phyloP scores from a whole-genome alignment of 192 early-diverging fungal species.

The Bifiguratus adelaidae region DNA sequence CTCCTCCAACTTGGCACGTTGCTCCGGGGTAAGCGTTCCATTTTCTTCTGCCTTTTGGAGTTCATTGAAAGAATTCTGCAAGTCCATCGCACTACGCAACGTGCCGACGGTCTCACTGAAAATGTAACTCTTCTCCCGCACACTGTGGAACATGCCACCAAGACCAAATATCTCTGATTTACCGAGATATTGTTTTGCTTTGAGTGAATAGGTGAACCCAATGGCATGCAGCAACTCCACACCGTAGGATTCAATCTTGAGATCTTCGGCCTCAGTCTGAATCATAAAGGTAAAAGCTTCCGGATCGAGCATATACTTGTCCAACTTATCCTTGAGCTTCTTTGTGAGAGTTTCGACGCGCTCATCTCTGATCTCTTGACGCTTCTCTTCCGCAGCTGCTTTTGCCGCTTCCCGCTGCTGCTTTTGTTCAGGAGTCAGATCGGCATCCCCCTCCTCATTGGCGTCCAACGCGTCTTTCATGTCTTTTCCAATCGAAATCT shows the following conservation, averaged over 20 bases:
- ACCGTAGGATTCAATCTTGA: slow-evolving; percentile 87
- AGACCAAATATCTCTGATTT: slow-evolving; percentile 62
- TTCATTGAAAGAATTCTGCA: slow-evolving; percentile 84
- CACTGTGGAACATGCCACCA: slow-evolving; percentile 55
- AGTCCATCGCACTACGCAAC: slow-evolving; percentile 83
- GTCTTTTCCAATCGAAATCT: slow-evolving; percentile 91
- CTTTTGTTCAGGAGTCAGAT: slow-evolving; percentile 38
- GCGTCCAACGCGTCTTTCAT: slow-evolving; percentile 71
- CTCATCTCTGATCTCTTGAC: slow-evolving; percentile 36
- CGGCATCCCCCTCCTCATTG: slow-evolving; percentile 48
- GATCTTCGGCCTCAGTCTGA: slow-evolving; percentile 71
- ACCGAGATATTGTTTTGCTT: slow-evolving; percentile 76
- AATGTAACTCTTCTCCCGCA: slow-evolving; percentile 87
- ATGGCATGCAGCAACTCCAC: slow-evolving; percentile 89
- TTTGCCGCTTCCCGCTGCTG: slow-evolving; percentile 44
- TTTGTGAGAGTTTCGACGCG: slow-evolving; percentile 63
- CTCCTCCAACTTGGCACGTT: slow-evolving; percentile 57
- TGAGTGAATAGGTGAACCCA: slow-evolving; percentile 83
- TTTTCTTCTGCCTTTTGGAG: slow-evolving; percentile 86
- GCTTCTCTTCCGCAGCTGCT: slow-evolving; percentile 46
- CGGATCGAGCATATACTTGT: slow-evolving; percentile 52
- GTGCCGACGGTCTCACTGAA: slow-evolving; percentile 86
- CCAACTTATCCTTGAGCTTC: slow-evolving; percentile 68
- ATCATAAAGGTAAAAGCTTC: slow-evolving; percentile 52
- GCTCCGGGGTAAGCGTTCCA: slow-evolving; percentile 52